Conservation (phyloP, 2,329 filamentous ascomycete genomes). For the Podosphaera xanthii region DNA sequence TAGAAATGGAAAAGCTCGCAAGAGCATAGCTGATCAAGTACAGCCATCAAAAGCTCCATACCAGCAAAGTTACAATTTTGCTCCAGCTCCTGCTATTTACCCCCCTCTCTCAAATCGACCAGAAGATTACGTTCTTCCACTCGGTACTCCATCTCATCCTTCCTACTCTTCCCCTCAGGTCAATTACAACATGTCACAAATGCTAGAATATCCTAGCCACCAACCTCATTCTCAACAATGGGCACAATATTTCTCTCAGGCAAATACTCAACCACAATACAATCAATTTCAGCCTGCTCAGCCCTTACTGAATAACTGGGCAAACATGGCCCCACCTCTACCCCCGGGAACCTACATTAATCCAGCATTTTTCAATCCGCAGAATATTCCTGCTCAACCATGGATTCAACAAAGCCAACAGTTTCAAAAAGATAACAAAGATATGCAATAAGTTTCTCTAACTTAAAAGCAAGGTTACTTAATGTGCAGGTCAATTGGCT, state of each 20-base stretch:
- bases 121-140: not conserved
- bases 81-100: conserved; percentile 1
- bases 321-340: conserved; percentile 4
- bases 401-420: conserved; percentile 9
- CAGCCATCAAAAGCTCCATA: conserved; percentile 5
- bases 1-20: conserved; percentile 10
- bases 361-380: conserved; percentile 12
- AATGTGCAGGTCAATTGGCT: too few relatives aligned
- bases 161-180: conserved; percentile 1
- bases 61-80: conserved; percentile 1
- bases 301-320: conserved; percentile 7
- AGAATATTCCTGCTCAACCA: conserved; percentile 6
- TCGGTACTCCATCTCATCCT: conserved; percentile 4
- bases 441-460: not conserved
- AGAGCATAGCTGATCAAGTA: conserved; percentile 6
- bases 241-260: conserved; percentile 7
- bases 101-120: not conserved
- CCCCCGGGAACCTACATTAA: conserved; percentile 14
- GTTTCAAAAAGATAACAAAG: conserved; percentile 4
- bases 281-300: not conserved
- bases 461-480: too few relatives aligned
- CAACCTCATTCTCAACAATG: conserved; percentile 10
- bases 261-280: not conserved
- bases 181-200: conserved; percentile 4
- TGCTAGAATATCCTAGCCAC: conserved; percentile 7